Evolutionary conservation across 164 flowering plant genomes (phyloP).

Genomic region (Stephania yunnanensis): DNA sequence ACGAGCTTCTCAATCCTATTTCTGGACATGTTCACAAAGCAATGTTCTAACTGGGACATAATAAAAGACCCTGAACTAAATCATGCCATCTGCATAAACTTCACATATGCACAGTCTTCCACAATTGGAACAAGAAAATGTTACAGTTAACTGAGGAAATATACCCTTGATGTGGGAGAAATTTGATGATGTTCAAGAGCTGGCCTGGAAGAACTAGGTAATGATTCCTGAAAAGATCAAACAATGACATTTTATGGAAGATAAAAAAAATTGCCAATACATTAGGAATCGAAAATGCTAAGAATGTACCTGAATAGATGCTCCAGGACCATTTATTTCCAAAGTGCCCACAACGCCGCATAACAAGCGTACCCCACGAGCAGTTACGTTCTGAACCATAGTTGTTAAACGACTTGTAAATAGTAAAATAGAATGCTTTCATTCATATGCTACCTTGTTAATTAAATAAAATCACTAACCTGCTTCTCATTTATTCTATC

Average conservation of each 20-base stretch:
- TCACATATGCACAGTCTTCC: not conserved
- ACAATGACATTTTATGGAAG: not conserved
- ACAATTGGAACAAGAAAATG: not conserved
- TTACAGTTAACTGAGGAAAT: not conserved
- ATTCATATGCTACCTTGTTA: not conserved
- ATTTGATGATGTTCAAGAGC: conserved; percentile 35
- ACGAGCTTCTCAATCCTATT: too few species aligned
- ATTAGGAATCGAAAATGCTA: not conserved
- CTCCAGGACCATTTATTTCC: conserved; percentile 24
- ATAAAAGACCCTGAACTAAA: too few species aligned
- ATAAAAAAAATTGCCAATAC: not conserved
- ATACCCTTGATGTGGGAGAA: conserved; percentile 43
- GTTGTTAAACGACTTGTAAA: conserved; percentile 1
- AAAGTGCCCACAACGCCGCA: conserved; percentile 31
- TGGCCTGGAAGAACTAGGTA: conserved; percentile 38
- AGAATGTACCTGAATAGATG: conserved; percentile 40
- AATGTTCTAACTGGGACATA: too few species aligned
- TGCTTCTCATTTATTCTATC: conserved; percentile 59
- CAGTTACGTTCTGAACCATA: conserved; percentile 37
- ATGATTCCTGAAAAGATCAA: conserved; percentile 31
- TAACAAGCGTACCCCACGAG: conserved; percentile 38
- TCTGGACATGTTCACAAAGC: too few species aligned
- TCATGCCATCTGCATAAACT: not conserved
- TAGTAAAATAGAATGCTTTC: conserved; percentile 4
- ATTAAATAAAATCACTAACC: conserved; percentile 31